A percentile compares a stretch with the other conserved stretches of the same genome.
phyloP scores from a whole-genome alignment of 2,329 filamentous ascomycete genomes.

The Fulvia fulva region DNA sequence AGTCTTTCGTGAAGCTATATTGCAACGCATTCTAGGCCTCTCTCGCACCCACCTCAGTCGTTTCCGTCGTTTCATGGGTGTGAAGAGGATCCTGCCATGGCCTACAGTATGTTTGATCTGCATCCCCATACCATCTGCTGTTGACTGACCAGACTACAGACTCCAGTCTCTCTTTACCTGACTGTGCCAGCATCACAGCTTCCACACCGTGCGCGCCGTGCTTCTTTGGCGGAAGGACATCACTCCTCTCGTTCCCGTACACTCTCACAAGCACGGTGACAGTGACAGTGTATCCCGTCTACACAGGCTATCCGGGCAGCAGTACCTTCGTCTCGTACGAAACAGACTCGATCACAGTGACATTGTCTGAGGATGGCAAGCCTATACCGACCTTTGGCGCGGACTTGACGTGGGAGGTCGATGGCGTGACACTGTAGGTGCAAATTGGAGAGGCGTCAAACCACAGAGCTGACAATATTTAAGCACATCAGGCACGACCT shows the following conservation, averaged over 20 bases:
- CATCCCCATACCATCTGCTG: not conserved
- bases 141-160: not conserved
- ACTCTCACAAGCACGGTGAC: not conserved
- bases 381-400: conserved; percentile 1
- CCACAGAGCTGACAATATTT: not conserved
- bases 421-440: not conserved
- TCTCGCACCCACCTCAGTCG: not conserved
- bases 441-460: too few relatives aligned
- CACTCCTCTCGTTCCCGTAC: not conserved
- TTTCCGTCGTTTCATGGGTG: not conserved
- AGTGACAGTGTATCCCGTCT: conserved; percentile 1
- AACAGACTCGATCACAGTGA: not conserved
- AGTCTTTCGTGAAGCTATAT: not conserved
- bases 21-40: not conserved
- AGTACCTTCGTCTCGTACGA: conserved; percentile 1
- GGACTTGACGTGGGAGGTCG: not conserved
- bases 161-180: not conserved
- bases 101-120: not conserved
- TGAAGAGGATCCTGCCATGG: not conserved
- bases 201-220: conserved; percentile 1
- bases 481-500: conserved; percentile 1
- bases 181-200: not conserved
- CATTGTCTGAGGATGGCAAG: not conserved
- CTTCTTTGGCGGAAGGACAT: not conserved
- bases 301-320: not conserved